Conservation (phyloP, 371 early-diverging fungal species). For the Mucor sp. region DNA sequence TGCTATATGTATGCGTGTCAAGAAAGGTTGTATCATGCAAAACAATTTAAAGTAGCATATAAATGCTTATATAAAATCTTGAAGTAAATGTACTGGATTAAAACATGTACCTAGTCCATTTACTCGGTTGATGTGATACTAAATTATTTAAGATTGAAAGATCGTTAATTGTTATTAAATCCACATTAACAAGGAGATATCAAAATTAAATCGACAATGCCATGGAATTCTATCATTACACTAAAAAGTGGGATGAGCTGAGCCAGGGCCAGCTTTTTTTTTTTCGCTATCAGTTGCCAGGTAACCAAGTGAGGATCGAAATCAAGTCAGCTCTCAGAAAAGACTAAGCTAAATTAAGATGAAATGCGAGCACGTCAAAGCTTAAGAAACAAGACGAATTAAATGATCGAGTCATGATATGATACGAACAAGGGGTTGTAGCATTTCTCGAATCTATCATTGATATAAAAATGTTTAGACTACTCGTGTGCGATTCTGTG, state of each 20-base stretch:
- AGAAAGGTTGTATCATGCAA: neutral
- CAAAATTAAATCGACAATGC: constrained; percentile 1
- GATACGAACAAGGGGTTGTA: neutral
- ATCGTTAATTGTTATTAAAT: constrained; percentile 3
- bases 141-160: neutral
- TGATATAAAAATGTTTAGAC: neutral
- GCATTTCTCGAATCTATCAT: neutral
- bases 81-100: neutral
- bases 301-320: neutral
- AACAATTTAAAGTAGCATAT: neutral
- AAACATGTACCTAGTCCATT: neutral
- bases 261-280: neutral
- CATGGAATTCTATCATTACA: neutral
- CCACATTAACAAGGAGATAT: neutral
- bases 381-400: neutral
- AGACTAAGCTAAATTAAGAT: neutral
- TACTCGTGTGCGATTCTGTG: neutral
- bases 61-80: neutral
- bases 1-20: neutral
- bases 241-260: neutral
- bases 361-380: constrained; percentile 1
- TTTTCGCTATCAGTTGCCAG: neutral
- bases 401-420: neutral
- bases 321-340: neutral
- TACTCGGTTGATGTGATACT: neutral